Evolutionary conservation across 129 eudicot genomes (phyloP), one percentile per base, ranked within the genome.

Genomic region (Flaveria ramosissima): DNA sequence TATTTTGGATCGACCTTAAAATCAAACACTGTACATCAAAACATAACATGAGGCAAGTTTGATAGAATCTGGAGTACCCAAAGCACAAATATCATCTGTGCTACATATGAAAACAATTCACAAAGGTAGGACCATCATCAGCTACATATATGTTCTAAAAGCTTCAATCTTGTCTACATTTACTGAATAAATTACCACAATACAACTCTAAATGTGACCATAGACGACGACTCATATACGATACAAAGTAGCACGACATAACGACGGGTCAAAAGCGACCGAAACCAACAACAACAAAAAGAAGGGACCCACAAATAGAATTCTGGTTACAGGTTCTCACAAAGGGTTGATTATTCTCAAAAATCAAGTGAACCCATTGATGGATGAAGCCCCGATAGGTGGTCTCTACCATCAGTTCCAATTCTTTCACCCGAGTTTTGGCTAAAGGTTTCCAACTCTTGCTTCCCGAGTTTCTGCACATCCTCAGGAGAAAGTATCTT

Each of bases 401-500:
- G 79, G 81, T 79, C 86, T 60, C 86, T 88, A 59, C 86, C 89
- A 43, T 91, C 89, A 43, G 75, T 82, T 55, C 84, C 84, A 23
- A 68, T 86, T 80, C 96, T 86, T 78, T 84, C 94, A 78, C 78
- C 90, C 32, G 86, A 71, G 72, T 70, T 74, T 74, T 79, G 86
- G 70, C 78, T 75, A 50, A 77, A 82, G 36, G 90, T 57, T 63
- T 89, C 93, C 73, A 70, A 77, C 51, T 87, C 96, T 83, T 85
- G 90, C 78, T 91, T 91, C 66, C 97, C 93, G 42, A 94, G 92
- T 83, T 87, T 87, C 65, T 78, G 85, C 51, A 89, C 92, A 50
- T 94, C 98, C 80, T 94, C 96, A 0, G 96, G 98, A 45, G 98
- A 91, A 68, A 94, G 98, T 83, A 94, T 94, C 87, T 94, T 91